Percentiles rank a stretch among this genome's conserved stretches.
phyloP scores from a whole-genome alignment of 1,284 basidiomycete genomes.

The Ustilago bromivora region DNA sequence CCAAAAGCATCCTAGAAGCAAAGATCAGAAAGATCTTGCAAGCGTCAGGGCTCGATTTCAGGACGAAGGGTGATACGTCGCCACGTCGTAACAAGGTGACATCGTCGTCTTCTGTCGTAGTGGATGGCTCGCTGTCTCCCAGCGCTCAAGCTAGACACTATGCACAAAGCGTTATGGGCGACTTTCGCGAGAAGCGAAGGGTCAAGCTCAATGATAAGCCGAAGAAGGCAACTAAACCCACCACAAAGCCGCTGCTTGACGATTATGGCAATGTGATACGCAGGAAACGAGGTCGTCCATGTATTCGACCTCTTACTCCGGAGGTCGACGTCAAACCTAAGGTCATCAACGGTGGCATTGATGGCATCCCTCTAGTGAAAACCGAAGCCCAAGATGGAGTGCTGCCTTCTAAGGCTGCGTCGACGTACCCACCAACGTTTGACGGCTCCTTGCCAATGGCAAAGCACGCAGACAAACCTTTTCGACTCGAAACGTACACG shows the following conservation, averaged over 20 bases:
- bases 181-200: not conserved
- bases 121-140: not conserved
- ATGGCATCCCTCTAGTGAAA: constrained; percentile 9
- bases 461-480: constrained; percentile 11
- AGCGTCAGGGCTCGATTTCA: not conserved
- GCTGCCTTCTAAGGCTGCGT: not conserved
- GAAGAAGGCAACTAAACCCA: not conserved
- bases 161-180: not conserved
- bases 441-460: constrained; percentile 18
- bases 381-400: not conserved
- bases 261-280: constrained; percentile 6
- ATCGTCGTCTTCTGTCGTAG: too few species aligned
- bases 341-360: not conserved
- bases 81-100: not conserved
- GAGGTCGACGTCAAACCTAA: constrained; percentile 1
- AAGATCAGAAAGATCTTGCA: constrained; percentile 6
- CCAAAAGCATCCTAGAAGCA: not conserved
- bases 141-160: not conserved
- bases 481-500: constrained; percentile 28
- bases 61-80: not conserved
- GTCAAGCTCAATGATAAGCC: not conserved
- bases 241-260: constrained; percentile 2
- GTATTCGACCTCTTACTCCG: constrained; percentile 1
- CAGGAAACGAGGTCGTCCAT: constrained; percentile 21
- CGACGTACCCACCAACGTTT: not conserved